Base-by-base conservation (phyloP, 225 moss, liverwort and hornwort genomes). In the Anthoceros angustus region DNA sequence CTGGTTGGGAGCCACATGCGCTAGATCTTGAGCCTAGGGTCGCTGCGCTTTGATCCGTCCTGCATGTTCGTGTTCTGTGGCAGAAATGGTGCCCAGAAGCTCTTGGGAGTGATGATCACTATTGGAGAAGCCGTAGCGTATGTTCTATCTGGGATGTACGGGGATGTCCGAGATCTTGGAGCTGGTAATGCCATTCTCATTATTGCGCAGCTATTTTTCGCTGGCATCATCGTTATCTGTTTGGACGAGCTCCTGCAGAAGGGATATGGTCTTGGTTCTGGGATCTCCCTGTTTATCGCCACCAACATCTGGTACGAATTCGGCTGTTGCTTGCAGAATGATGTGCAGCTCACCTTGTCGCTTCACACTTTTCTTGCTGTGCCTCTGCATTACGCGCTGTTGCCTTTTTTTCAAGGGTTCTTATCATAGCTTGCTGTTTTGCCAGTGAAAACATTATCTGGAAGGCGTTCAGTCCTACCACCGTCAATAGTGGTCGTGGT, bases 391-490 rank as follows among this genome's bases (percentile, higher is more conserved):
- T 32, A 32, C 32, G 4, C 4, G 32, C 32, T 32, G 32, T 4
- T 4, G 32, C 32, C 32, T 32, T 32, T 9, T 55, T 1, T 11
- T 55, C 3, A 55, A 7, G 18, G n/a, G 55, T n/a, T 55, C 14
- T 55, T n/a, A 15, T 55, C n/a, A 7, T 55, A 11, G 7, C 11
- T 45, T 16, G 8, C 21, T 21, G n/a, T 43, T 6, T 65, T 10
- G 25, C 71, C 82, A 95, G 94, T 69, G 94, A 95, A 76, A 95
- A 88, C 64, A 95, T 95, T 14, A 95, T 95, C 72, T 95, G 94
- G 94, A 90, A 90, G 68, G 94, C 91, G 15, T 95, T 91, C 65
- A 95, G 94, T 72, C 94, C 94, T n/a, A 91, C 94, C 0, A 95
- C 94, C 10, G 84, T 95, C 78, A 86, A 88, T 73, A 95, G 79